Base-by-base conservation (phyloP, 164 flowering plant species). In the Magnolia kwangsiensis region DNA sequence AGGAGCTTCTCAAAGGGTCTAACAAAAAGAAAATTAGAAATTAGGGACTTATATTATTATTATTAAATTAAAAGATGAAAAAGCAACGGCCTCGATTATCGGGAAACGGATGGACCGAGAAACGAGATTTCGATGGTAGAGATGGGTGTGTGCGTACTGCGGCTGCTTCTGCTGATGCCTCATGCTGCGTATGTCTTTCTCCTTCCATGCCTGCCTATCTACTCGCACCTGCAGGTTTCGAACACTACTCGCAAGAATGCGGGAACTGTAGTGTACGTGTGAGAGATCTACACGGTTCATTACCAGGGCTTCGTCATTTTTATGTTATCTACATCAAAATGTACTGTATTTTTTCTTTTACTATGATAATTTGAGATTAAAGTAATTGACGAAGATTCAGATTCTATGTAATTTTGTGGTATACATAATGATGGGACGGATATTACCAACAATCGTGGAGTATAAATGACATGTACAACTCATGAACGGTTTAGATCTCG, bases 91-190 rank as follows among this genome's bases (percentile, higher is more conserved):
- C 82, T 86, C 69, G 89, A 77, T 81, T 68, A 75, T 78, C 85
- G 90, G 74, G 88, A 84, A 79, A 8, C 49, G 72, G 80, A 83
- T 85, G 91, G 89, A 85, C 81, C 82, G 79, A 65, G 29, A 68
- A 77, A 64, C 80, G 74, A 80, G 81, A 82, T 63, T 68, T 77
- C 58, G 77, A 72, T 51, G 61, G 50, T 14, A 29, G 49, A 68
- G 71, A 68, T 24, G 31, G 66, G 50, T 75, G 29, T 75, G 67
- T 31, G 64, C 69, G 71, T 51, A 4, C 20, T 18, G 50, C 37
- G 27, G 59, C 18, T 14, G 1, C 18, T 50, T 61, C 73, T 55
- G 23, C 71, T 65, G 4, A 13, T 8, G 75, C 58, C 21, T 31
- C 9, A 64, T 31, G 37, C 73, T 69, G 10, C 51, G 61, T 67